Base-by-base conservation (phyloP, 139 green algal species). In the Chlorella sorokiniana region DNA sequence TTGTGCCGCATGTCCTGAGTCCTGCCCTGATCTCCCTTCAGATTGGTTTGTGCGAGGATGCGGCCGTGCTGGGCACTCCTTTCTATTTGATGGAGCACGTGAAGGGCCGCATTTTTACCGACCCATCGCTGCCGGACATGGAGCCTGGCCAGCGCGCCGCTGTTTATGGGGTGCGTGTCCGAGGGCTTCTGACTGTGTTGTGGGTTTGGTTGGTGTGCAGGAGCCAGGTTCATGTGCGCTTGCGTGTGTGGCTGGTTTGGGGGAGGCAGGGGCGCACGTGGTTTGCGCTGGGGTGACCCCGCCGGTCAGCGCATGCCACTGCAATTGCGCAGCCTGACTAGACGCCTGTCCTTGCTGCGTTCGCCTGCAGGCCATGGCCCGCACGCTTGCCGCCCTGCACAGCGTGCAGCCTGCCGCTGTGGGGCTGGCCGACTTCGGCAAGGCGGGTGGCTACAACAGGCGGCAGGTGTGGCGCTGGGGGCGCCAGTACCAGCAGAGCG, bases 71-170 rank as follows among this genome's bases (percentile, higher is more conserved):
- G 10, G 97, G 97, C 72, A 99, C 95, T 1, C 89, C 91, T 20
- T 99, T 99, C 81, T 99, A 98, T 81, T 61, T 99, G 20, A 99
- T 98, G 96, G 73, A 90, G 73, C 88, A 93, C 81, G 78, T 89
- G 27, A 67, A 89, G 62, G 95, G 95, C 20, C 82, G 78, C 61
- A 92, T 99, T 37, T 96, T 91, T 59, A 72, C 85, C 10, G 89
- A 98, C 84, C 91, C 93, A 23, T 88, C 89, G 73, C 85, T 98
- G 69, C 94, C 93, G 4, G 61, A 75, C 44, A 42, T 93, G 40
- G 22, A 38, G 20, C 83, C 92, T 2, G 9, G 35, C 10, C 51
- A 90, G 44, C 78, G 91, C 16, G 27, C 23, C 1, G 54, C 67
- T 1, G 41, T 92, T 2, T 93, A 93, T 62, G 18, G 69, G 51